Evolutionary conservation across 768 basidiomycete species (phyloP).

Genomic region (Terana coerulea): DNA sequence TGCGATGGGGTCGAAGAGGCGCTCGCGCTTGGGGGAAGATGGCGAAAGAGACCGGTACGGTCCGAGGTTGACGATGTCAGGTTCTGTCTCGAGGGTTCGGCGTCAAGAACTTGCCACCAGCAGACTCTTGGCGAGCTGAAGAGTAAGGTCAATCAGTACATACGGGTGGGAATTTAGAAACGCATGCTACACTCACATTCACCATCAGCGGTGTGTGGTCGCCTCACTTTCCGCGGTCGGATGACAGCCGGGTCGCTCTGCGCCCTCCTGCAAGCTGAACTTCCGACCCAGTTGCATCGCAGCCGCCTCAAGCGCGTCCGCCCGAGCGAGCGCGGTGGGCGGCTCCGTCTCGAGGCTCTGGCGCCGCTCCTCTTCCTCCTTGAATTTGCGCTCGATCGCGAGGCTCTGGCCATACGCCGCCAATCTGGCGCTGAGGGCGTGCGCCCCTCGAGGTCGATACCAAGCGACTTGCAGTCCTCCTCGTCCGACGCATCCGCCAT

Average conservation of each 20-base stretch:
- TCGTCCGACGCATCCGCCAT: conserved; percentile 41
- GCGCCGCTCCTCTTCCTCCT: conserved; percentile 45
- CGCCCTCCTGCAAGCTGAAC: conserved; percentile 25
- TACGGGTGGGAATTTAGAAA: not conserved
- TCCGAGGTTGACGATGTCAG: too few relatives aligned
- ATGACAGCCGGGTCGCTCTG: conserved; percentile 9
- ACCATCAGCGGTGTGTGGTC: conserved; percentile 27
- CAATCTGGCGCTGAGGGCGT: conserved; percentile 78
- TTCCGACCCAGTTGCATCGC: conserved; percentile 17
- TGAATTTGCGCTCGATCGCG: conserved; percentile 69
- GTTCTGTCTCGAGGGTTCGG: not conserved
- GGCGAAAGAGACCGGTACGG: too few relatives aligned
- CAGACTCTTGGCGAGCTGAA: not conserved
- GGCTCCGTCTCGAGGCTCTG: conserved; percentile 19
- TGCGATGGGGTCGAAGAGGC: conserved; percentile 10
- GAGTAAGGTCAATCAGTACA: not conserved
- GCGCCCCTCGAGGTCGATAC: conserved; percentile 30
- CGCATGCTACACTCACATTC: conserved; percentile 12
- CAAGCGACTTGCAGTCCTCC: conserved; percentile 2
- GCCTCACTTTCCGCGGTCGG: conserved; percentile 14
- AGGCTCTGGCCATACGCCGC: conserved; percentile 90
- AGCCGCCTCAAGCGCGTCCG: conserved; percentile 9
- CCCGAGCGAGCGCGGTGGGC: not conserved
- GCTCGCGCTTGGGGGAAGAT: not conserved
- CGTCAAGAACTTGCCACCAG: conserved; percentile 4